Percentiles rank a stretch among this genome's conserved stretches.
phyloP scores from a whole-genome alignment of 2,329 filamentous ascomycete species.

The Bipolaris cookei region DNA sequence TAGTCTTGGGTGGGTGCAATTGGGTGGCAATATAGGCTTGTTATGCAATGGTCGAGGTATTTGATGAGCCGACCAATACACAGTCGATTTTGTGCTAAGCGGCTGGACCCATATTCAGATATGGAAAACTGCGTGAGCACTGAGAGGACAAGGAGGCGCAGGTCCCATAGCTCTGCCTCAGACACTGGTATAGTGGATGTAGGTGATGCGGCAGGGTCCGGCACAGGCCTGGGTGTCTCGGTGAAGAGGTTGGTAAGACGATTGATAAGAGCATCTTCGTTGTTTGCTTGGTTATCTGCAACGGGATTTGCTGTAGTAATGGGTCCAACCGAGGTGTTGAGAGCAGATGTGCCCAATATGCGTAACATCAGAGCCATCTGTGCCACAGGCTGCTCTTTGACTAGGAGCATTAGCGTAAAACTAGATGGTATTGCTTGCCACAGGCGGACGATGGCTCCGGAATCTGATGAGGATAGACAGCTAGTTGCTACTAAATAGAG shows the following conservation, averaged over 20 bases:
- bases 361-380: slow-evolving; percentile 70
- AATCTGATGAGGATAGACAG: slow-evolving; percentile 54
- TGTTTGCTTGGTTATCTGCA: slow-evolving; percentile 41
- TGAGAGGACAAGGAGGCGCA: slow-evolving; percentile 54
- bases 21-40: slow-evolving; percentile 58
- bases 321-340: slow-evolving; percentile 70
- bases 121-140: slow-evolving; percentile 65
- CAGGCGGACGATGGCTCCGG: slow-evolving; percentile 58
- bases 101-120: slow-evolving; percentile 63
- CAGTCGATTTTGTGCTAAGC: slow-evolving; percentile 71
- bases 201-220: slow-evolving; percentile 25
- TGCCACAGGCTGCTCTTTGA: slow-evolving; percentile 66
- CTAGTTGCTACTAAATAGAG: slow-evolving; percentile 69
- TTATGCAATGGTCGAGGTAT: slow-evolving; percentile 75
- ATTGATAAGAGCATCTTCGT: slow-evolving; percentile 62
- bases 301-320: slow-evolving; percentile 59
- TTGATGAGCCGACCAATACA: slow-evolving; percentile 77
- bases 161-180: slow-evolving; percentile 52
- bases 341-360: slow-evolving; percentile 70
- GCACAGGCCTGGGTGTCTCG: slow-evolving; percentile 56
- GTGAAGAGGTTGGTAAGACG: slow-evolving; percentile 68
- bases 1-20: slow-evolving; percentile 46
- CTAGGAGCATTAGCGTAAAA: slow-evolving; percentile 71
- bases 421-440: slow-evolving; percentile 73
- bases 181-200: slow-evolving; percentile 14